A percentile compares a stretch with the other conserved stretches of the same genome.
phyloP scores from a whole-genome alignment of 208 protist genomes.

The Trypanosoma lewisi region DNA sequence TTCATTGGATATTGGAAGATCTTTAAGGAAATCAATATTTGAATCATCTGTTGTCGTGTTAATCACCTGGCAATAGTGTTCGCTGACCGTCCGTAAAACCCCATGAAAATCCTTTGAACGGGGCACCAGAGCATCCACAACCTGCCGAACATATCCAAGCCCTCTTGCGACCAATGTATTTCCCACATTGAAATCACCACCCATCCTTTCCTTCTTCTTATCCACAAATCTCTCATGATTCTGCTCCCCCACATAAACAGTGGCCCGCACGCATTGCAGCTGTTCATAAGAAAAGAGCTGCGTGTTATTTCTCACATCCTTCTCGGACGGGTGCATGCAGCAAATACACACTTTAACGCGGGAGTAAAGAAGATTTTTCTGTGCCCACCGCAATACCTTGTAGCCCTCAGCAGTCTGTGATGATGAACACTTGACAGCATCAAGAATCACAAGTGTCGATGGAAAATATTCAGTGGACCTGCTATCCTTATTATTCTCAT shows the following conservation, averaged over 20 bases:
- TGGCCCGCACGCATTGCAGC: constrained; percentile 29
- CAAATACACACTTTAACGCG: constrained; percentile 44
- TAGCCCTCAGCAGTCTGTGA: constrained; percentile 31
- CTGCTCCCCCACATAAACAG: neutral
- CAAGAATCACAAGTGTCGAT: constrained; percentile 39
- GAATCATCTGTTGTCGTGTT: neutral
- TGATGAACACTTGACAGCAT: constrained; percentile 38
- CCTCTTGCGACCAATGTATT: constrained; percentile 22
- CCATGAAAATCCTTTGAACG: constrained; percentile 33
- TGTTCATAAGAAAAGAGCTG: constrained; percentile 46
- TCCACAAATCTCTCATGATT: neutral
- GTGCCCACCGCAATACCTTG: constrained; percentile 44
- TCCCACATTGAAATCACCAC: constrained; percentile 25
- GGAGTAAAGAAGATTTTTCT: constrained; percentile 34
- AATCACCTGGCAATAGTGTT: neutral
- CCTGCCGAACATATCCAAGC: constrained; percentile 33
- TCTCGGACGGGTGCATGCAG: constrained; percentile 39
- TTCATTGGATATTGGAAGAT: neutral
- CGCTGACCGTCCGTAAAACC: constrained; percentile 10
- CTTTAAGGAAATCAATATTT: neutral
- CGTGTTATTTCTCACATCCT: constrained; percentile 52
- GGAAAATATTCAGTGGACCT: neutral
- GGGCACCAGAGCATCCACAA: constrained; percentile 34
- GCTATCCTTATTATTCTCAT: neutral
- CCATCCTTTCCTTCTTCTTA: neutral